These are phyloP conservation scores for Phycomyces blakesleeanus DNA, from an alignment of 192 early-diverging fungal species.

Conservation along the genomic window DNA sequence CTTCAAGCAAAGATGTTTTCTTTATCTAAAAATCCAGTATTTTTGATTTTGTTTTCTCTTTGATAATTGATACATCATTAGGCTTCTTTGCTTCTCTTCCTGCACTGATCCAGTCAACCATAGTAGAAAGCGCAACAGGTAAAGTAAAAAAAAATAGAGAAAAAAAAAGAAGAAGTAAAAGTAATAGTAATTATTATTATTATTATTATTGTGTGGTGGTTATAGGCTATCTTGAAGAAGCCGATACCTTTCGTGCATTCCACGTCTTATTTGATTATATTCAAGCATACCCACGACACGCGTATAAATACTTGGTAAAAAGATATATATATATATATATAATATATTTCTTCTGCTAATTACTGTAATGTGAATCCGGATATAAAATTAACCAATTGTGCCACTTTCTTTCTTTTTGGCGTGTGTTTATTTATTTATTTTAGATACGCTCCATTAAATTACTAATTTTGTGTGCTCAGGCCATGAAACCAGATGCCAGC, in stretches of 20 bases:
- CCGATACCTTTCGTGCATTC: slow-evolving; percentile 21
- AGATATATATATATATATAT: no score
- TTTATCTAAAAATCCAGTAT: not conserved
- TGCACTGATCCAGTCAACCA: slow-evolving; percentile 20
- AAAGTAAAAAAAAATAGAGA: not conserved
- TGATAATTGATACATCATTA: no score
- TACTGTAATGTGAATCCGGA: no score
- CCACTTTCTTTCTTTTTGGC: no score
- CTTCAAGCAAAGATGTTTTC: no score
- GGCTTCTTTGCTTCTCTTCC: slow-evolving; percentile 29
- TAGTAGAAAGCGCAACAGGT: slow-evolving; percentile 30
- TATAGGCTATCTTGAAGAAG: slow-evolving; percentile 11
- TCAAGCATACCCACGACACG: slow-evolving; percentile 22
- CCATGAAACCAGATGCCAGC: not conserved
- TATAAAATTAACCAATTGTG: no score
- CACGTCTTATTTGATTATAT: slow-evolving; percentile 27
- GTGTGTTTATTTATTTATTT: slow-evolving; percentile 1
- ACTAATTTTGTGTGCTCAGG: slow-evolving; percentile 18
- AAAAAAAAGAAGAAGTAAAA: slow-evolving; percentile 7
- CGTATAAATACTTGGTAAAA: slow-evolving; percentile 32
- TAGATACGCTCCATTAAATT: slow-evolving; percentile 26
- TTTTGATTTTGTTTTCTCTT: not conserved
- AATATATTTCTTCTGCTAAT: no score
- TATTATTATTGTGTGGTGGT: no score
- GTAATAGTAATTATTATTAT: no score